Percentiles rank a stretch among this genome's conserved stretches.
Conservation (phyloP, 2,329 filamentous ascomycete species). For the Ceratocystis lukuohia region DNA sequence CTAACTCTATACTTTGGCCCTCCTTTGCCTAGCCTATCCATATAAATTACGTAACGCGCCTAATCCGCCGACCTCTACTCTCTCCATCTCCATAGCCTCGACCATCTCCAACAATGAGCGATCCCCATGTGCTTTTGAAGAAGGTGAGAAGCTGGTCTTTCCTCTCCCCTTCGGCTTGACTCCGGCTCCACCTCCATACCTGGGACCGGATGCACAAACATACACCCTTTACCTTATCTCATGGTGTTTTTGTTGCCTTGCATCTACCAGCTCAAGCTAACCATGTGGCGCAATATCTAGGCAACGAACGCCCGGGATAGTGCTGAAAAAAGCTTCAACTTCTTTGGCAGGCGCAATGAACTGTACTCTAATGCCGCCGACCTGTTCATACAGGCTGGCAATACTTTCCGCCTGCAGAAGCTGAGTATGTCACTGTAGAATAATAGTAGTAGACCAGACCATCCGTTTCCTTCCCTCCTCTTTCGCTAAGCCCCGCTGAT, state of each 20-base stretch:
- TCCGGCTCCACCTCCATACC: too few species aligned
- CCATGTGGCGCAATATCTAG: conserved; percentile 33
- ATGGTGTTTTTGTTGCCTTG: neutral
- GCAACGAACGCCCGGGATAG: conserved; percentile 71
- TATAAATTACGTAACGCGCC: neutral
- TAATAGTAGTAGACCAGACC: conserved; percentile 4
- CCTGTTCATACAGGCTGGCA: conserved; percentile 74
- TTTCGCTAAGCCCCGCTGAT: too few species aligned
- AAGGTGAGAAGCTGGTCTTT: conserved; percentile 40
- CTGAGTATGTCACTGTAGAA: conserved; percentile 44
- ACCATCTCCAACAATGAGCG: conserved; percentile 25
- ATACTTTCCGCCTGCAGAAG: conserved; percentile 81
- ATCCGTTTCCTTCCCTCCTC: neutral
- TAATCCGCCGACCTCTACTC: neutral
- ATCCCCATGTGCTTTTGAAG: conserved; percentile 64
- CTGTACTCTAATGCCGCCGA: conserved; percentile 87
- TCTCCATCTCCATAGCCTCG: neutral
- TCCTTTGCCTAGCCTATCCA: too few species aligned
- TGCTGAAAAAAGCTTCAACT: conserved; percentile 69
- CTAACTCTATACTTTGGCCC: too few species aligned
- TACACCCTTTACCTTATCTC: neutral
- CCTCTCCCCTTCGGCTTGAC: too few species aligned
- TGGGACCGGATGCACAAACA: too few species aligned
- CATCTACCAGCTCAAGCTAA: neutral
- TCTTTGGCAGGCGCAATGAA: conserved; percentile 76